These are phyloP conservation scores for Chloranthus sessilifolius DNA, from an alignment of 164 flowering plant species.

Conservation along the genomic window DNA sequence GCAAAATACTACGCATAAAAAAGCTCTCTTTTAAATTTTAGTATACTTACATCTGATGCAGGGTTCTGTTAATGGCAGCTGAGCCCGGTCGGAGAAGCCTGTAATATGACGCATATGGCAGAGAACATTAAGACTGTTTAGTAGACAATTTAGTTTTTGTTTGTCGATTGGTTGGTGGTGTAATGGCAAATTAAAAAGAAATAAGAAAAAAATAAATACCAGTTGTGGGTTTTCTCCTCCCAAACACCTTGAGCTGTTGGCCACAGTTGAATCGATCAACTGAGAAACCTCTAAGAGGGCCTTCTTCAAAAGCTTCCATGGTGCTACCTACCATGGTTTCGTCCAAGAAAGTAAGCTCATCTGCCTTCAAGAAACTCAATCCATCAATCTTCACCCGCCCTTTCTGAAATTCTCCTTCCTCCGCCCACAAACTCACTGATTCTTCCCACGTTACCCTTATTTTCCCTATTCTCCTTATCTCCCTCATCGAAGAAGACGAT, in stretches of 20 bases:
- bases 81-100: slow-evolving; percentile 36
- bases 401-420: slow-evolving; percentile 44
- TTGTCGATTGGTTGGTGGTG: too few species aligned
- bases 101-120: too few species aligned
- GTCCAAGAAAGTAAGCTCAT: slow-evolving; percentile 60
- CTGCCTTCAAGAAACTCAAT: slow-evolving; percentile 53
- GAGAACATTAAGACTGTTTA: too few species aligned
- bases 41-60: slow-evolving; percentile 37
- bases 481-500: slow-evolving; percentile 34
- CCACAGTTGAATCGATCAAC: slow-evolving; percentile 59
- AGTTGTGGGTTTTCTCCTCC: slow-evolving; percentile 46
- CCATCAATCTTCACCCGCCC: slow-evolving; percentile 58
- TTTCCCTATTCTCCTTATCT: slow-evolving; percentile 53
- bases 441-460: slow-evolving; percentile 78
- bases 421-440: slow-evolving; percentile 66
- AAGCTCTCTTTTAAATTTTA: not conserved
- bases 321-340: slow-evolving; percentile 59
- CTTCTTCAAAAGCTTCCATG: slow-evolving; percentile 63
- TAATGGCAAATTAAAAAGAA: not conserved
- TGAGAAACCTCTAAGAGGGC: slow-evolving; percentile 58
- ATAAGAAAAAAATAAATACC: not conserved
- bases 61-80: slow-evolving; percentile 30
- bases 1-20: not conserved
- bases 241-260: slow-evolving; percentile 68
- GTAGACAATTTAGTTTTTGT: too few species aligned